These are phyloP conservation scores for Lactarius hatsudake DNA, from an alignment of 768 basidiomycete genomes.

Conservation along the genomic window DNA sequence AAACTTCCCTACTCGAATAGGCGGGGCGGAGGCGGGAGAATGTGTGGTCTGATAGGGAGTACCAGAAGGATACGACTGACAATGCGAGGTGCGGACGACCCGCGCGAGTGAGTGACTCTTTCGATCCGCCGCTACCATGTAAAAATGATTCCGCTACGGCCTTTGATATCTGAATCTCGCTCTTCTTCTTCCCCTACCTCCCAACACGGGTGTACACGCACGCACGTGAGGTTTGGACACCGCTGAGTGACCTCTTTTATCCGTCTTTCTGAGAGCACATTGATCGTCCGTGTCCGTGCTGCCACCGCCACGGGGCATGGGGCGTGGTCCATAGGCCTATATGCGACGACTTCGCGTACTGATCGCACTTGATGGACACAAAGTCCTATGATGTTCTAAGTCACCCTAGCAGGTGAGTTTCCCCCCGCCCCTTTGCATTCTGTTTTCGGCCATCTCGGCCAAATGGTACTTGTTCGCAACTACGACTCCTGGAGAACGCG, in stretches of 20 bases:
- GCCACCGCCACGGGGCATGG: slow-evolving; percentile 22
- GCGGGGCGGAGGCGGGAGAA: slow-evolving; percentile 6
- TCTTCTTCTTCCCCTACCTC: slow-evolving; percentile 21
- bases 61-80: slow-evolving; percentile 9
- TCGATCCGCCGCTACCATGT: slow-evolving; percentile 18
- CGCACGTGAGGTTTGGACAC: slow-evolving; percentile 16
- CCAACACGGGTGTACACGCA: background rate
- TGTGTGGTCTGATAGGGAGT: slow-evolving; percentile 18
- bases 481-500: background rate
- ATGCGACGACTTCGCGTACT: background rate
- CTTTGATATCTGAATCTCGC: slow-evolving; percentile 25
- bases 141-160: slow-evolving; percentile 25
- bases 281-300: slow-evolving; percentile 25
- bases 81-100: slow-evolving; percentile 12
- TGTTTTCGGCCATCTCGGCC: background rate
- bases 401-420: slow-evolving; percentile 15
- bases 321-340: slow-evolving; percentile 24
- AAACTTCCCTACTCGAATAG: slow-evolving; percentile 14
- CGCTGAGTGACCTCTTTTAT: slow-evolving; percentile 24
- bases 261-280: slow-evolving; percentile 20
- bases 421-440: background rate
- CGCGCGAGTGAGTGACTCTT: slow-evolving; percentile 23
- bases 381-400: slow-evolving; percentile 6
- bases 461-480: slow-evolving; percentile 4
- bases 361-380: background rate